These are phyloP conservation scores for Coleophoma crateriformis DNA, from an alignment of 2,329 filamentous ascomycete species.

Conservation along the genomic window DNA sequence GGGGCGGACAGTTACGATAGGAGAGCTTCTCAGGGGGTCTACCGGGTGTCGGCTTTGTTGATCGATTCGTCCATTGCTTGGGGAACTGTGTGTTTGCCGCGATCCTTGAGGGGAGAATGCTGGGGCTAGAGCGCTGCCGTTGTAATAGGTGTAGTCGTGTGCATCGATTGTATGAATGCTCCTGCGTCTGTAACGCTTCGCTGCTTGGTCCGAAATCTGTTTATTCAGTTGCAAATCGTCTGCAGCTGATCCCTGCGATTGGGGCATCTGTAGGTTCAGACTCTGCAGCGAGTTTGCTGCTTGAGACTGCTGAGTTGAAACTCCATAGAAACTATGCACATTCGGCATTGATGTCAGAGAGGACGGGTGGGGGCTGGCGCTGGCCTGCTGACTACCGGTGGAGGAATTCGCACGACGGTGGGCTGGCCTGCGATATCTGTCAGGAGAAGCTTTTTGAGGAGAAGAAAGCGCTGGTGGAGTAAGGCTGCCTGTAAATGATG, in stretches of 20 bases:
- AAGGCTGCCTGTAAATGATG: conserved; percentile 46
- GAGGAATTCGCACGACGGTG: conserved; percentile 41
- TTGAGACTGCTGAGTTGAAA: conserved; percentile 28
- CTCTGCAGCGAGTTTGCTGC: conserved; percentile 15
- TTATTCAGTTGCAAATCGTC: conserved; percentile 46
- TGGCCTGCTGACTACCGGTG: conserved; percentile 21
- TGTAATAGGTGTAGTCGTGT: conserved; percentile 11
- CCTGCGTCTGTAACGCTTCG: conserved; percentile 73
- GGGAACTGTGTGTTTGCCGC: conserved; percentile 21
- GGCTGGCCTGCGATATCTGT: conserved; percentile 72
- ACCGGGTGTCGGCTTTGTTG: conserved; percentile 24
- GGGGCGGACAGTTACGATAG: conserved; percentile 18
- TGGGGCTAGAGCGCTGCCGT: conserved; percentile 5
- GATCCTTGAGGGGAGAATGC: conserved; percentile 19
- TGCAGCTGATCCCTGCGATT: conserved; percentile 9
- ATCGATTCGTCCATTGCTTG: conserved; percentile 23
- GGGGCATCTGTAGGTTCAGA: conserved; percentile 21
- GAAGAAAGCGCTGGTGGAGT: conserved; percentile 37
- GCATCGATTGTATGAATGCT: conserved; percentile 68
- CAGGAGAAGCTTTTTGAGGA: conserved; percentile 64
- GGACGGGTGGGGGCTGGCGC: conserved; percentile 35
- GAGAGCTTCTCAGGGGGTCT: conserved; percentile 26
- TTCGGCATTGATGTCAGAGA: conserved; percentile 49
- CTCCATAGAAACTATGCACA: conserved; percentile 49
- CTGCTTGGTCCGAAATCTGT: conserved; percentile 50